phyloP scores from a whole-genome alignment of 2,329 filamentous ascomycete genomes.

The Colletotrichum liaoningense region DNA sequence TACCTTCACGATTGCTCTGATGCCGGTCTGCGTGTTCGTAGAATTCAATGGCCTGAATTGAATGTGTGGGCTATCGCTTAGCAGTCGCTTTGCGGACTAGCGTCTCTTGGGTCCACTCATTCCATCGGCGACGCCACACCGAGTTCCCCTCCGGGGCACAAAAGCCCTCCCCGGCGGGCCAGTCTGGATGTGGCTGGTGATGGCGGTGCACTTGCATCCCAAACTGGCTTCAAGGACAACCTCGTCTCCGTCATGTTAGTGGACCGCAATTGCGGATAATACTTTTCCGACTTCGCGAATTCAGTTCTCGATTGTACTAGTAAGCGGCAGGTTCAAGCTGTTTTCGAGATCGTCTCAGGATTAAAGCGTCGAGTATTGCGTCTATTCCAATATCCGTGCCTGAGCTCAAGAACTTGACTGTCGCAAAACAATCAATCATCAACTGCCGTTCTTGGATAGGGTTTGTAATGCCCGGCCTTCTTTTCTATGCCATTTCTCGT shows the following conservation, averaged over 20 bases:
- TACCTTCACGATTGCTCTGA: slow-evolving; percentile 30
- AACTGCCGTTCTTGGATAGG: no score
- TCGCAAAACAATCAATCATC: no score
- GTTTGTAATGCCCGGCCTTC: no score
- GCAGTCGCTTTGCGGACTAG: slow-evolving; percentile 31
- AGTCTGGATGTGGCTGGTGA: slow-evolving; percentile 26
- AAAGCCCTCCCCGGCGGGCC: slow-evolving; percentile 24
- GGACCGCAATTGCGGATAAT: background rate
- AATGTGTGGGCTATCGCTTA: slow-evolving; percentile 56
- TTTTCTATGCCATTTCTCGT: no score
- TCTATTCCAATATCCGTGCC: no score
- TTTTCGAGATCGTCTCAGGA: no score
- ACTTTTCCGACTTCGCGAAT: background rate
- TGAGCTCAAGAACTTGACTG: no score
- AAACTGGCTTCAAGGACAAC: background rate
- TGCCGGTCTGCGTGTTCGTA: slow-evolving; percentile 19
- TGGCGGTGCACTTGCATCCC: slow-evolving; percentile 15
- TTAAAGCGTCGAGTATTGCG: no score
- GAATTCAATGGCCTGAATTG: slow-evolving; percentile 39
- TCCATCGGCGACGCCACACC: slow-evolving; percentile 11
- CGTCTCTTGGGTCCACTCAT: background rate
- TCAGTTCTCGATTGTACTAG: background rate
- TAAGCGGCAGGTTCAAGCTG: no score
- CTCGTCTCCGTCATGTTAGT: background rate
- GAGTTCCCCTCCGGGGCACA: slow-evolving; percentile 21